Evolutionary conservation across 2,329 filamentous ascomycete species (phyloP), one percentile per base, ranked within the genome.

Genomic region (Aplosporella prunicola): DNA sequence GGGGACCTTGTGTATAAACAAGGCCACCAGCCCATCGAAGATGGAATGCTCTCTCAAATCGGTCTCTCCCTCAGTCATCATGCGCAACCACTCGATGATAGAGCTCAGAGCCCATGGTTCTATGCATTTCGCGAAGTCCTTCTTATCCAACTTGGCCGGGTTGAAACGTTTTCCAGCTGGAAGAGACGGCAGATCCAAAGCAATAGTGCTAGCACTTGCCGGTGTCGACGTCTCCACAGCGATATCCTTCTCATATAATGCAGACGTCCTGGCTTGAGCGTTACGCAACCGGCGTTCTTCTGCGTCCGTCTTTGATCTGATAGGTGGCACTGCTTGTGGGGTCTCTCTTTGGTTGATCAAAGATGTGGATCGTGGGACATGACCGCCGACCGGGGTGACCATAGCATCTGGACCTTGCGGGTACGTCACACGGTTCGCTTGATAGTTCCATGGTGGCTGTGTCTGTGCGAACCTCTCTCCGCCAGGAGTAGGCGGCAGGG

Each of bases 91-190:
- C 2, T 72, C 64, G 26, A 89, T 78, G 43, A 98, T 77, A n/a
- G 79, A 75, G 57, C 86, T 93, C 32, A 98, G 67, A 1, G 89
- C 87, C 91, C 91, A 98, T 1, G 91, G 91, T 58, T 95, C 86
- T 2, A 69, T 60, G 52, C 91, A 98, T 52, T 78, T 85, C 48
- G 78, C 80, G 60, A 93, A 89, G 51, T 98, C 89, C 13, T 72
- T 73, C 2, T 77, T 69, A 0, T 80, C 83, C 20, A 98, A 65
- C 57, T 94, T 95, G 13, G 82, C 74, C 2, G 88, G 86, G 40
- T 86, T 76, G 57, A 95, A 95, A 51, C 84, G 82, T 47, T 82
- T 78, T 5, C 81, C 82, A 31, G 76, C 78, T 2, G 88, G 86
- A 41, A 96, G 68, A 4, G 82, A 81, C 33, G 93, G 93, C 34